phyloP scores from a whole-genome alignment of 305 asterid genomes.

The Fraxinus paxiana region DNA sequence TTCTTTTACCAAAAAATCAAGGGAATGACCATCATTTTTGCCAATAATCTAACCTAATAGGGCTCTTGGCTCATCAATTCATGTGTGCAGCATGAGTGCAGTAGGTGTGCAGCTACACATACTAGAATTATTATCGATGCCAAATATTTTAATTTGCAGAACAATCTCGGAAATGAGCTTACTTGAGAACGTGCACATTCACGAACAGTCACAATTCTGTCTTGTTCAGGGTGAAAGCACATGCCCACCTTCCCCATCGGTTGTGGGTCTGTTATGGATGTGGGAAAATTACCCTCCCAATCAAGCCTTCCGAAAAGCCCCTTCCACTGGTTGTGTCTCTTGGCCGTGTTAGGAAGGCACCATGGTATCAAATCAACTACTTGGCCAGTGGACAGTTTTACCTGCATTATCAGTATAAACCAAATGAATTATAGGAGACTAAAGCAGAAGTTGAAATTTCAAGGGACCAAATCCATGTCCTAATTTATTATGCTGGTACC shows the following conservation, averaged over 20 bases:
- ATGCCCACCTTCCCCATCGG: conserved; percentile 53
- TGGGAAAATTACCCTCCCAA: not conserved
- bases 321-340: not conserved
- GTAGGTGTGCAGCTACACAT: not conserved
- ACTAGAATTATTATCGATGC: not conserved
- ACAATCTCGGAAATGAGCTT: conserved; percentile 18
- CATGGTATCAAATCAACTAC: conserved; percentile 28
- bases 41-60: not conserved
- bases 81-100: not conserved
- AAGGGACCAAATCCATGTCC: not conserved
- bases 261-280: not conserved
- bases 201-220: conserved; percentile 64
- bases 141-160: not conserved
- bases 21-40: not conserved
- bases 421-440: conserved; percentile 22
- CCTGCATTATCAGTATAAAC: not conserved
- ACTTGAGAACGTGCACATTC: conserved; percentile 83
- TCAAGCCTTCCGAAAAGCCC: not conserved
- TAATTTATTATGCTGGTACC: conserved; percentile 25
- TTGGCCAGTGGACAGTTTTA: not conserved
- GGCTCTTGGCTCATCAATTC: not conserved
- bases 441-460: not conserved
- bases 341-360: conserved; percentile 51
- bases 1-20: not conserved
- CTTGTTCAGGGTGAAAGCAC: conserved; percentile 70